A percentile compares a stretch with the other conserved stretches of the same genome.
Evolutionary conservation across 78 protist species (phyloP).

Genomic region (Dictyostelium purpureum): DNA sequence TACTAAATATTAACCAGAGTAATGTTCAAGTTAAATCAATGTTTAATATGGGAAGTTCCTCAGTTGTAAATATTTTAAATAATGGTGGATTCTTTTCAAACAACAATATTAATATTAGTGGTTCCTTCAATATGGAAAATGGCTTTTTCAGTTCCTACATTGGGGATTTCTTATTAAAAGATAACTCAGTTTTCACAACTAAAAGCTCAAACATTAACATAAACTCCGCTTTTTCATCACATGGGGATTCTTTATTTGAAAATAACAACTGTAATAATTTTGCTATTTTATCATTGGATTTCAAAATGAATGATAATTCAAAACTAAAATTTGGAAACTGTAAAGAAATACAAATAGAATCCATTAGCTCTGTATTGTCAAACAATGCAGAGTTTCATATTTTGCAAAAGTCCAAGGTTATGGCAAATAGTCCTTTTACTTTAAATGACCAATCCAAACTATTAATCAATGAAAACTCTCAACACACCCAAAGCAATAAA

Average conservation of each 20-base stretch:
- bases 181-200: background rate
- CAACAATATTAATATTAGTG: background rate
- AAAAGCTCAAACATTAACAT: background rate
- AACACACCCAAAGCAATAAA: too few species aligned
- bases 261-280: background rate
- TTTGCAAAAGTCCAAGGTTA: background rate
- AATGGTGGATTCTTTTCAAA: background rate
- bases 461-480: too few species aligned
- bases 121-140: background rate
- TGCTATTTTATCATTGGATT: background rate
- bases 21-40: background rate
- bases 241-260: background rate
- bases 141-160: background rate
- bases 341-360: background rate
- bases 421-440: background rate
- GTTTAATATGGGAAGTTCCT: background rate
- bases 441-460: too few species aligned
- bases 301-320: background rate
- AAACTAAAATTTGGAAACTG: background rate
- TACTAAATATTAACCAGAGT: background rate
- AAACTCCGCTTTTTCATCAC: background rate
- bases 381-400: background rate
- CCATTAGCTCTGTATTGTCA: background rate
- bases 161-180: background rate
- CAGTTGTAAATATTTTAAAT: background rate